Percentiles rank a stretch among this genome's conserved stretches.
Conservation (phyloP, 2,329 filamentous ascomycete species). For the Colletotrichum australisinense region DNA sequence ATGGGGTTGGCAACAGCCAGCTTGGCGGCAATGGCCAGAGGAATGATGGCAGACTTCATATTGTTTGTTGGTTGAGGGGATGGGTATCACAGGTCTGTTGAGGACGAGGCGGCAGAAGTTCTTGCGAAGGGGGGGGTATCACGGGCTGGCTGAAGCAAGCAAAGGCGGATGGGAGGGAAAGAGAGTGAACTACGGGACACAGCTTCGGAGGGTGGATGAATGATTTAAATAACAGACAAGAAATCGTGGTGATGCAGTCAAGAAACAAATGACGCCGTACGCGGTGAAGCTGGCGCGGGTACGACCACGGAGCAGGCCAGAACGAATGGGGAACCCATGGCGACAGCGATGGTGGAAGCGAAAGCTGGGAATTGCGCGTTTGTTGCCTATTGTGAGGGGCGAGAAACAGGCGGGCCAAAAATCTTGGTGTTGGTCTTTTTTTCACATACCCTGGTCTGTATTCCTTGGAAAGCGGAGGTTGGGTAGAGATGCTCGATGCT, state of each 20-base stretch:
- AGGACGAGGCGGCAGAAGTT: not conserved
- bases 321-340: slow-evolving; percentile 22
- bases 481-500: slow-evolving; percentile 24
- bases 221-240: slow-evolving; percentile 25
- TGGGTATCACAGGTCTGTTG: slow-evolving; percentile 5
- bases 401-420: slow-evolving; percentile 8
- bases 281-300: slow-evolving; percentile 26
- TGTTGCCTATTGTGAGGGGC: slow-evolving; percentile 8
- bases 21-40: slow-evolving; percentile 27
- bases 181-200: not conserved
- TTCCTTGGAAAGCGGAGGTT: slow-evolving; percentile 33
- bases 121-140: slow-evolving; percentile 18
- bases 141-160: slow-evolving; percentile 16
- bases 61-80: not conserved
- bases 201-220: not conserved
- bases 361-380: slow-evolving; percentile 11
- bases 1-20: slow-evolving; percentile 19
- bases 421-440: slow-evolving; percentile 22
- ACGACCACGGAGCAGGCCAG: slow-evolving; percentile 19
- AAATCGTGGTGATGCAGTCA: slow-evolving; percentile 24
- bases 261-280: slow-evolving; percentile 32
- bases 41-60: slow-evolving; percentile 23
- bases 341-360: slow-evolving; percentile 26
- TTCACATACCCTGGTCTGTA: slow-evolving; percentile 12
- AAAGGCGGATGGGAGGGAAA: not conserved